Conservation (phyloP, 768 basidiomycete species). For the Boletus rufocinnamomeus region DNA sequence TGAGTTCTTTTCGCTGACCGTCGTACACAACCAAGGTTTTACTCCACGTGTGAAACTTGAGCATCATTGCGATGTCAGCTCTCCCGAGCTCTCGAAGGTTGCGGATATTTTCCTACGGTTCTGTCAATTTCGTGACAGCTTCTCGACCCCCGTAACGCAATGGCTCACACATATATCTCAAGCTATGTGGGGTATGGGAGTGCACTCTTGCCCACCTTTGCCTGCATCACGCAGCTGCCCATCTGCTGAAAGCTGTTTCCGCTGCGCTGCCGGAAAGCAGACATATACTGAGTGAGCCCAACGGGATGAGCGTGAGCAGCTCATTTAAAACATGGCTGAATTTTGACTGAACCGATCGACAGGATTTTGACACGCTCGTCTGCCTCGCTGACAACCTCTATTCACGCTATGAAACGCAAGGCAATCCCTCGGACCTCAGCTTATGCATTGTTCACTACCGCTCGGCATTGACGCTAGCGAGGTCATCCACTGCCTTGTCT, state of each 20-base stretch:
- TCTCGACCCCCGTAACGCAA: conserved; percentile 11
- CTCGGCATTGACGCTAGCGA: conserved; percentile 28
- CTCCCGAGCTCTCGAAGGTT: not conserved
- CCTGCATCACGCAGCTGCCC: not conserved
- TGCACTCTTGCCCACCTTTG: conserved; percentile 4
- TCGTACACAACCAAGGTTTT: not conserved
- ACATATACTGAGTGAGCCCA: not conserved
- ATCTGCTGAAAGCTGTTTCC: not conserved
- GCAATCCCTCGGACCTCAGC: conserved; percentile 26
- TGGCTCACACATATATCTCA: conserved; percentile 20
- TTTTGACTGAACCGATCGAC: conserved; percentile 1
- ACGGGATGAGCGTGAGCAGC: conserved; percentile 23
- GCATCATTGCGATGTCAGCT: conserved; percentile 3
- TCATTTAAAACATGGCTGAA: not conserved
- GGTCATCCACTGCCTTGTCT: conserved; percentile 17
- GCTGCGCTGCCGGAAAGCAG: not conserved
- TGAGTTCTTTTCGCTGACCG: not conserved
- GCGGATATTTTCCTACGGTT: conserved; percentile 10
- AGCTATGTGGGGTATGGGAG: conserved; percentile 1
- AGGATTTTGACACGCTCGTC: conserved; percentile 29
- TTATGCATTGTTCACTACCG: conserved; percentile 31
- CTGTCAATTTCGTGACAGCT: conserved; percentile 16
- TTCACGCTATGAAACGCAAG: conserved; percentile 25
- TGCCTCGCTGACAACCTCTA: conserved; percentile 29
- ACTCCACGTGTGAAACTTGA: not conserved